Conservation (phyloP, 768 basidiomycete genomes). For the Amanita subjunquillea region DNA sequence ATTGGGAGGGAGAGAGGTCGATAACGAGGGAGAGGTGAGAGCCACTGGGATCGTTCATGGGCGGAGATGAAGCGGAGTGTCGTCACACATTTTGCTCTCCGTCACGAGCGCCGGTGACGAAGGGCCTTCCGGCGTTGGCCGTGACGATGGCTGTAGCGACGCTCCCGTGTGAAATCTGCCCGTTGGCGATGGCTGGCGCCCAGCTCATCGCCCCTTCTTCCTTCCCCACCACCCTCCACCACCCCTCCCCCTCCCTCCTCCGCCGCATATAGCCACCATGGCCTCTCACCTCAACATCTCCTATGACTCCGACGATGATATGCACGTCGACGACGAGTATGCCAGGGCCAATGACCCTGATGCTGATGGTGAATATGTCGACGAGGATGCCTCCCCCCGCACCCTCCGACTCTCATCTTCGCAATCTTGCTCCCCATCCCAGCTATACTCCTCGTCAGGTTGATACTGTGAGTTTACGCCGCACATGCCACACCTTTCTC, state of each 20-base stretch:
- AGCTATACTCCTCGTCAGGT: slow-evolving; percentile 15
- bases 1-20: slow-evolving; percentile 80
- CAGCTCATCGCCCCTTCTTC: slow-evolving; percentile 31
- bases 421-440: slow-evolving; percentile 16
- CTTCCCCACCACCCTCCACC: slow-evolving; percentile 24
- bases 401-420: slow-evolving; percentile 24
- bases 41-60: slow-evolving; percentile 18
- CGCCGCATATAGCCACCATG: slow-evolving; percentile 17
- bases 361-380: slow-evolving; percentile 53
- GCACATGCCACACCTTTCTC: slow-evolving; percentile 6
- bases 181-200: slow-evolving; percentile 45
- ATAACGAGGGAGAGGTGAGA: slow-evolving; percentile 74
- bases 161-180: slow-evolving; percentile 46
- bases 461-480: slow-evolving; percentile 29
- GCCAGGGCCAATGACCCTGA: slow-evolving; percentile 45
- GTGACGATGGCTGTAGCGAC: slow-evolving; percentile 47
- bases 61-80: neutral
- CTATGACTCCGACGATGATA: slow-evolving; percentile 56
- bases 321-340: slow-evolving; percentile 61
- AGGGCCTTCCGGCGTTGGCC: slow-evolving; percentile 48
- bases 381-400: slow-evolving; percentile 33
- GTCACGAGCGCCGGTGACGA: slow-evolving; percentile 50
- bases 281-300: slow-evolving; percentile 39
- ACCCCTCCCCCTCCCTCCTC: slow-evolving; percentile 14
- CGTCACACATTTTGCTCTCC: slow-evolving; percentile 17